A percentile compares a stretch with the other conserved stretches of the same genome.
phyloP scores from a whole-genome alignment of 2,329 filamentous ascomycete species.

The Harringtonia lauricola region DNA sequence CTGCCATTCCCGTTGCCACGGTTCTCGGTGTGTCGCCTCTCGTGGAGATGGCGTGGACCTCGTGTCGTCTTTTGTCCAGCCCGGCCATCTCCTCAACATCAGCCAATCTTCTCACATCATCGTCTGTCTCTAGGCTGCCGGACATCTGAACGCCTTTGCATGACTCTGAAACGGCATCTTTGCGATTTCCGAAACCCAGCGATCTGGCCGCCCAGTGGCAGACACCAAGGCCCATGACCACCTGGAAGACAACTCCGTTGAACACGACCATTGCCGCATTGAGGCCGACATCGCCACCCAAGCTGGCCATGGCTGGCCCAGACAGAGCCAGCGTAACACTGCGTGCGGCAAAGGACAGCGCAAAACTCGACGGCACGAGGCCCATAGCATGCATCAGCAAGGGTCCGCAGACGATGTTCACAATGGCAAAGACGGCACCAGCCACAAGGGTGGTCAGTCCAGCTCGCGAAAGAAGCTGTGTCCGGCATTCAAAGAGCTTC shows the following conservation, averaged over 20 bases:
- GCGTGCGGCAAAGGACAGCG: constrained; percentile 36
- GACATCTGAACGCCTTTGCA: too few species aligned
- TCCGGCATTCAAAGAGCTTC: constrained; percentile 39
- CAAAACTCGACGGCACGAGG: constrained; percentile 19
- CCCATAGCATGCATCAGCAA: constrained; percentile 25
- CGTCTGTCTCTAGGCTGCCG: too few species aligned
- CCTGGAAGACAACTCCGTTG: constrained; percentile 33
- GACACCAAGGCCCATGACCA: constrained; percentile 20
- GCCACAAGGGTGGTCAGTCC: constrained; percentile 28
- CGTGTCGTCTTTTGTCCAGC: background rate
- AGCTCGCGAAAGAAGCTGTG: constrained; percentile 30
- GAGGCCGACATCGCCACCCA: constrained; percentile 32
- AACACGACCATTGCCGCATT: constrained; percentile 41
- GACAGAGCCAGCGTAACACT: constrained; percentile 39
- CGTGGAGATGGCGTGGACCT: too few species aligned
- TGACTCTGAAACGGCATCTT: too few species aligned
- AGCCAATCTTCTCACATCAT: too few species aligned
- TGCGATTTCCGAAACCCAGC: too few species aligned
- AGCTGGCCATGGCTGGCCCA: constrained; percentile 31
- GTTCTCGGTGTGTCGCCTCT: constrained; percentile 21
- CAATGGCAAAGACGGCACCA: constrained; percentile 24
- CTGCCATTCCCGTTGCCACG: constrained; percentile 38
- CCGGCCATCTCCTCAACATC: background rate
- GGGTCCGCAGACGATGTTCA: constrained; percentile 32
- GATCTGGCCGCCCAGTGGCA: constrained; percentile 10